A percentile compares a stretch with the other conserved stretches of the same genome.
Conservation (phyloP, 208 protist genomes). For the Trypanosoma congolense region DNA sequence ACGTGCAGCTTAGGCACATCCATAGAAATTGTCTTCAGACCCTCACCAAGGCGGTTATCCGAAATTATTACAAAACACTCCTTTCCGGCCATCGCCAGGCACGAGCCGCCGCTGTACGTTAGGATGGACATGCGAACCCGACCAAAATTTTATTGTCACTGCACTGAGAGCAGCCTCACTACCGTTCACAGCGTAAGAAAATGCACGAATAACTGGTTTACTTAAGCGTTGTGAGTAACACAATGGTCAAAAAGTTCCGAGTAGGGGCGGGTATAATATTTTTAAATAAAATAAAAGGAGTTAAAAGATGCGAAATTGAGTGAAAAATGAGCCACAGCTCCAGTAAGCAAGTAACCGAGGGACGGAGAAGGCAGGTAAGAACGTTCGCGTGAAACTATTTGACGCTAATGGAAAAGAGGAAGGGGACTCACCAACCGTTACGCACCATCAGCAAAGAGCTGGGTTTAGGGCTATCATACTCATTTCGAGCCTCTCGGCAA, state of each 20-base stretch:
- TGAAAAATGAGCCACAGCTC: not conserved
- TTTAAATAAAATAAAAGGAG: not conserved
- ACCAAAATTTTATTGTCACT: not conserved
- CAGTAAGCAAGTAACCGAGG: not conserved
- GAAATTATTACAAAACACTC: constrained; percentile 98
- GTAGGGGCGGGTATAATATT: no score
- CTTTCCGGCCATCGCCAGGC: constrained; percentile 97
- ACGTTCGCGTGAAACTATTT: no score
- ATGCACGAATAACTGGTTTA: not conserved
- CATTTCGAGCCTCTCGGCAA: no score
- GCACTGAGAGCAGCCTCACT: not conserved
- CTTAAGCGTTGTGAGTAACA: not conserved
- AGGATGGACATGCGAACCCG: constrained; percentile 79
- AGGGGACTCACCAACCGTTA: no score
- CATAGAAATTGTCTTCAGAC: constrained; percentile 94
- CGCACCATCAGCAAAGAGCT: no score
- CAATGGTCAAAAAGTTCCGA: no score
- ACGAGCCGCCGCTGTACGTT: constrained; percentile 95
- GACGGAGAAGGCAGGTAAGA: no score
- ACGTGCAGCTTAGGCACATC: constrained; percentile 95
- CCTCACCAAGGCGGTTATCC: constrained; percentile 95
- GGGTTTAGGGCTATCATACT: no score
- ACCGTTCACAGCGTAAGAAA: not conserved
- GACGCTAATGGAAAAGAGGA: no score
- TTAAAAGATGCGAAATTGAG: not conserved